Percentiles rank a stretch among this genome's conserved stretches.
Conservation (phyloP, 148 eudicot genomes). For the Rhododendron mucronatum region DNA sequence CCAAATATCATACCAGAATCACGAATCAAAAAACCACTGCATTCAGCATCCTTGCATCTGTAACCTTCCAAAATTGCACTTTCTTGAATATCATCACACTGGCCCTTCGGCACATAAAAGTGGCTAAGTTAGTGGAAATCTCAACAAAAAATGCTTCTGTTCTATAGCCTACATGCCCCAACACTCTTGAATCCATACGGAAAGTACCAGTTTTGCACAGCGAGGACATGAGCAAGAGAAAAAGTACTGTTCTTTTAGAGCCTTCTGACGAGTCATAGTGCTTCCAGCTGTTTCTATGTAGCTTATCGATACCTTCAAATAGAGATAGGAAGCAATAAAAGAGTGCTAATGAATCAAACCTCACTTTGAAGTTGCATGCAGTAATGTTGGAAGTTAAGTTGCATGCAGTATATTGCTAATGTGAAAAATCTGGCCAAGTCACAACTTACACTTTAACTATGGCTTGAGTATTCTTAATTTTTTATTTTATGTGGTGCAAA, state of each 20-base stretch:
- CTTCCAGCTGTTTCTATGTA: constrained; percentile 96
- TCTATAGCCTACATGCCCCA: neutral
- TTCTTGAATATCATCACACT: constrained; percentile 73
- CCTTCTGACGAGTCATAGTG: constrained; percentile 75
- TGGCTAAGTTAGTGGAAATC: constrained; percentile 9
- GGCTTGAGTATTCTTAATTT: neutral
- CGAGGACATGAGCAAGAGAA: constrained; percentile 78
- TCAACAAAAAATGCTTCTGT: neutral
- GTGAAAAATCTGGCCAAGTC: neutral
- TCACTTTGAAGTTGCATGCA: constrained; percentile 1
- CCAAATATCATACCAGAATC: constrained; percentile 50
- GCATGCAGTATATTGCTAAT: neutral
- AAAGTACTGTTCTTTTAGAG: constrained; percentile 78
- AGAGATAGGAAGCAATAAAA: neutral
- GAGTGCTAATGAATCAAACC: neutral
- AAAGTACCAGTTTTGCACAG: constrained; percentile 64
- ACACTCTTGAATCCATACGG: neutral
- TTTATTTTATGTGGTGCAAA: neutral
- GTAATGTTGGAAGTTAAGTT: neutral
- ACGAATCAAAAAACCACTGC: constrained; percentile 74
- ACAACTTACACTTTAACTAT: neutral
- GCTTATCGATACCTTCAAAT: constrained; percentile 68
- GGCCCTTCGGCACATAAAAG: constrained; percentile 43
- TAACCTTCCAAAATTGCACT: constrained; percentile 93
- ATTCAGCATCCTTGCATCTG: constrained; percentile 51